Evolutionary conservation across 2,329 filamentous ascomycete species (phyloP).

Genomic region (Aaosphaeria arxii): DNA sequence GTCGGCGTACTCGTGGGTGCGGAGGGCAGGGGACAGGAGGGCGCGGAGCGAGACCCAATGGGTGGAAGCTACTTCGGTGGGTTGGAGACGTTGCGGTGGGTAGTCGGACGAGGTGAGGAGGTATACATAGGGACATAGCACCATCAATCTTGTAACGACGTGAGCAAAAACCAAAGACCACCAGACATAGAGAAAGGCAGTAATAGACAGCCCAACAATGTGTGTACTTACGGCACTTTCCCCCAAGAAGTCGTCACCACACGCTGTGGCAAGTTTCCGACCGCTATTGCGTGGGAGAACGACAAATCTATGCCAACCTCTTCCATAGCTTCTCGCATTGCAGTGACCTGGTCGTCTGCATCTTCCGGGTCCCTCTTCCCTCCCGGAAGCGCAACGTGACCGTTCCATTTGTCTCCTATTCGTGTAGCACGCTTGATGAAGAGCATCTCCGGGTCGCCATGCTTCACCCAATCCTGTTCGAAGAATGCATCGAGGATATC

Average conservation of each 20-base stretch:
- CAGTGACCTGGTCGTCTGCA: slow-evolving; percentile 59
- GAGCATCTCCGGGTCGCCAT: slow-evolving; percentile 65
- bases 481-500: slow-evolving; percentile 58
- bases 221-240: slow-evolving; percentile 55
- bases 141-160: slow-evolving; percentile 55
- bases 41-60: slow-evolving; percentile 67
- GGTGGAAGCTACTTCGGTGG: slow-evolving; percentile 64
- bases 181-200: not conserved
- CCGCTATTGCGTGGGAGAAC: slow-evolving; percentile 42
- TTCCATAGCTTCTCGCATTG: slow-evolving; percentile 62
- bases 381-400: slow-evolving; percentile 66
- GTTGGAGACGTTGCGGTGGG: slow-evolving; percentile 61
- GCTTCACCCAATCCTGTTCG: slow-evolving; percentile 60
- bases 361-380: slow-evolving; percentile 66
- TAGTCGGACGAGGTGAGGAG: slow-evolving; percentile 56
- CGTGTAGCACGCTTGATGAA: slow-evolving; percentile 69
- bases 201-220: not conserved
- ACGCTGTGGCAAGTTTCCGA: slow-evolving; percentile 64
- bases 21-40: slow-evolving; percentile 58
- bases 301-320: slow-evolving; percentile 64
- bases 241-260: slow-evolving; percentile 67
- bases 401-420: slow-evolving; percentile 66
- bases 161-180: not conserved
- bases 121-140: slow-evolving; percentile 67
- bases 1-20: slow-evolving; percentile 62